phyloP scores from a whole-genome alignment of 2,329 filamentous ascomycete genomes.

The Xylariaceae sp. region DNA sequence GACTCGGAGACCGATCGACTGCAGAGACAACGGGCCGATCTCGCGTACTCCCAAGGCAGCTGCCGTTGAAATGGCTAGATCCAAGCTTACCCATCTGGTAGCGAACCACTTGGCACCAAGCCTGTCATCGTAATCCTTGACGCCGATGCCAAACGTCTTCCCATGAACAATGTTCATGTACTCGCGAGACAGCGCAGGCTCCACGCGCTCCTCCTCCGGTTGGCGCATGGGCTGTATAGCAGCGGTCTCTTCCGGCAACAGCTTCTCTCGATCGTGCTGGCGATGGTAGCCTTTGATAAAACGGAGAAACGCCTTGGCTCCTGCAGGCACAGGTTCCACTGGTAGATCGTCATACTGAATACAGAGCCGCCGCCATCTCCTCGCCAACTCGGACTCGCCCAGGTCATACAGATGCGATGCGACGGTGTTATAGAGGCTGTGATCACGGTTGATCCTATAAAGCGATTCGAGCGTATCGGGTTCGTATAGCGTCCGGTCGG shows the following conservation, averaged over 20 bases:
- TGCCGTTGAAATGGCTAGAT: constrained; percentile 61
- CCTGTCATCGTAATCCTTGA: constrained; percentile 56
- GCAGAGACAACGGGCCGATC: constrained; percentile 71
- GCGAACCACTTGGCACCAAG: constrained; percentile 80
- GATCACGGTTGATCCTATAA: constrained; percentile 40
- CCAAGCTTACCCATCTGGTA: constrained; percentile 61
- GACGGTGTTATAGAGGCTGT: constrained; percentile 44
- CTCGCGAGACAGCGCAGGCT: constrained; percentile 28
- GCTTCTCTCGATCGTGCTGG: constrained; percentile 26
- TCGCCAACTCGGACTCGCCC: constrained; percentile 41
- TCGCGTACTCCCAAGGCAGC: constrained; percentile 65
- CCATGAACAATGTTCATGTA: constrained; percentile 35
- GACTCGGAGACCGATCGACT: constrained; percentile 68
- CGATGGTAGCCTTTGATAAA: constrained; percentile 44
- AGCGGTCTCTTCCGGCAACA: constrained; percentile 32
- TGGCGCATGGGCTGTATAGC: constrained; percentile 8
- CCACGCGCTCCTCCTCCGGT: constrained; percentile 8
- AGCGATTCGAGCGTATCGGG: constrained; percentile 39
- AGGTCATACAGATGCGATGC: constrained; percentile 46
- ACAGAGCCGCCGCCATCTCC: constrained; percentile 43
- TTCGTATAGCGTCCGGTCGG: constrained; percentile 32
- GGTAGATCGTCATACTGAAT: constrained; percentile 39
- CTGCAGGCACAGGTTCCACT: constrained; percentile 30
- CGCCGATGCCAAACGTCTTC: constrained; percentile 34
- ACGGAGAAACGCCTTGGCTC: constrained; percentile 42